These are phyloP conservation scores for Heterobasidion parviporum DNA, from an alignment of 1,284 basidiomycete genomes.

Conservation along the genomic window DNA sequence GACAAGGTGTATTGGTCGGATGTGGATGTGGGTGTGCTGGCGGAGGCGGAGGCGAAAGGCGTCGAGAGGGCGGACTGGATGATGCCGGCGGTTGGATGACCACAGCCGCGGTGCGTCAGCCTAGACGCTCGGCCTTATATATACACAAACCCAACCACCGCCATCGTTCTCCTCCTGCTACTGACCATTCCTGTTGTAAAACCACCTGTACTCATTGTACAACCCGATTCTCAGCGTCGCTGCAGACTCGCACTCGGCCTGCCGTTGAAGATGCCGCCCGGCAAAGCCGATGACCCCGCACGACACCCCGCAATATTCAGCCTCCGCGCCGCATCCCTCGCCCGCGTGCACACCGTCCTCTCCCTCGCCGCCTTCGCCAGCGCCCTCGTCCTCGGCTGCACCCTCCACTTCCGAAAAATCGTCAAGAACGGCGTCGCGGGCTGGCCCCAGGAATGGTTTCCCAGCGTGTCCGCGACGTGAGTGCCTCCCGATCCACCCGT, in stretches of 20 bases:
- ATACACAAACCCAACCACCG: too few species aligned
- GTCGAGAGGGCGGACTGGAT: neutral
- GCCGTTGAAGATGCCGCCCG: neutral
- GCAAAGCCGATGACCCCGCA: neutral
- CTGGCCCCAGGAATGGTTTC: slow-evolving; percentile 90
- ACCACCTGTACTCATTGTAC: neutral
- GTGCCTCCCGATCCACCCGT: slow-evolving; percentile 20
- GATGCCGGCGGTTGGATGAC: neutral
- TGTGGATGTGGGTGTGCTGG: neutral
- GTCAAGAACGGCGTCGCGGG: slow-evolving; percentile 84
- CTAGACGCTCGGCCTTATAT: too few species aligned
- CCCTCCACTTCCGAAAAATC: slow-evolving; percentile 78
- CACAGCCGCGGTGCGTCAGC: neutral
- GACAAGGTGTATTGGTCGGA: too few species aligned
- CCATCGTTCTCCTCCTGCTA: neutral
- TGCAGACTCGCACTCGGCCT: neutral
- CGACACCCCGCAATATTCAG: neutral
- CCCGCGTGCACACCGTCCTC: slow-evolving; percentile 63
- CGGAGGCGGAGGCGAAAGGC: neutral
- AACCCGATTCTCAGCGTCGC: neutral
- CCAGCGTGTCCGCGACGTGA: slow-evolving; percentile 87
- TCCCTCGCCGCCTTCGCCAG: slow-evolving; percentile 63
- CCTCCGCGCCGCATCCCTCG: slow-evolving; percentile 45
- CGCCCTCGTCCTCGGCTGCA: slow-evolving; percentile 63
- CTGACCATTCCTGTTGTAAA: neutral